Evolutionary conservation across 164 flowering plant genomes (phyloP).

Genomic region (Taxillus chinensis): DNA sequence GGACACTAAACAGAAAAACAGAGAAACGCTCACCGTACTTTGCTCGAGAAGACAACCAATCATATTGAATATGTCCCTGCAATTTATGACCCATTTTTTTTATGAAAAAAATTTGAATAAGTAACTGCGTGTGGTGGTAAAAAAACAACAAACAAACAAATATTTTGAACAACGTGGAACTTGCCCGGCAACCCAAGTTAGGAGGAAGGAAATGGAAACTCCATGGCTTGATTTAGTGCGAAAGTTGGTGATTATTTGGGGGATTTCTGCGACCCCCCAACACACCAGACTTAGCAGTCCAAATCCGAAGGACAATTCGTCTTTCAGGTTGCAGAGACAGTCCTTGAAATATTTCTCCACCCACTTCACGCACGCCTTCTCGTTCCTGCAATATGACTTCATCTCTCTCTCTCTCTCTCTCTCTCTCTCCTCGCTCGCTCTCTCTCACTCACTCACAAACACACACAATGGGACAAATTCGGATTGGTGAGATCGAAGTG

Average conservation of each 20-base stretch:
- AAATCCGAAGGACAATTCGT: constrained; percentile 7
- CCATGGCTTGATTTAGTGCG: constrained; percentile 9
- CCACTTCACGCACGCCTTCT: constrained; percentile 9
- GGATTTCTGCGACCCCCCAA: constrained; percentile 16
- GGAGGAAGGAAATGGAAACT: constrained; percentile 9
- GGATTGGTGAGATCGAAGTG: no score
- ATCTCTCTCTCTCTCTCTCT: neutral
- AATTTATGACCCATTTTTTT: no score
- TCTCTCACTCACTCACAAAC: no score
- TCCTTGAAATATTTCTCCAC: constrained; percentile 8
- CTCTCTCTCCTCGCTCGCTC: no score
- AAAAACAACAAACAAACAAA: no score
- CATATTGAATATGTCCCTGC: no score
- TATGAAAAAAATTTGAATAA: no score
- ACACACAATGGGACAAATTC: no score
- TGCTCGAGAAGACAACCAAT: no score
- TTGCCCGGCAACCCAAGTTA: constrained; percentile 17
- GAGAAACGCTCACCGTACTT: no score
- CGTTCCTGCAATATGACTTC: neutral
- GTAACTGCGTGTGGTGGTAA: no score
- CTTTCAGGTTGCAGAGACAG: constrained; percentile 9
- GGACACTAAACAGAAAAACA: no score
- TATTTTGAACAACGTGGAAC: neutral
- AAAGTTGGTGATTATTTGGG: constrained; percentile 16
- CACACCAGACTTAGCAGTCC: constrained; percentile 11